Base-by-base conservation (phyloP, 345 rosid species). In the Garcia nutans region DNA sequence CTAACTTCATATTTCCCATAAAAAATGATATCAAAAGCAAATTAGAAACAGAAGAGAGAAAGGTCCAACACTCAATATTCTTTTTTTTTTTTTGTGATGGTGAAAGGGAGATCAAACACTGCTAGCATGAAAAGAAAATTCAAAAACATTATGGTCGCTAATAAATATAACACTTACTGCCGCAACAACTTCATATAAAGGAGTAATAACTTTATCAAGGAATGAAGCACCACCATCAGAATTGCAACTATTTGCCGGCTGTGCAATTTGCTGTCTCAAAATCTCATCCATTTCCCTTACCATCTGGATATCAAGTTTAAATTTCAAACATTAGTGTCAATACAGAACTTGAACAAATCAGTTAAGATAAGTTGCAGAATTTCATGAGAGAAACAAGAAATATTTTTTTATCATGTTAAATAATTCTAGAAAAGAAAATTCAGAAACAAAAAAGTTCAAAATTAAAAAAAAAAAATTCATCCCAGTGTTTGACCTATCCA, bases 261-360 rank as follows among this genome's bases (percentile, higher is more conserved):
- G 90, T 70, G 92, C 97, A 83, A 79, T 82, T 77, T 82, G 88
- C 84, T 88, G 96, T 80, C 87, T 88, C 78, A 93, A 73, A 65
- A 85, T 85, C 79, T 84, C 93, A 81, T 93, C 96, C 99, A 96
- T 90, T 88, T 96, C 99, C 83, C 97, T 87, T 13, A 81, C 98
- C 97, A 96, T 92, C 99, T 95, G 83, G 45, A 76, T 28, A 76
- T 63, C 60, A 77, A 75, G 57, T 74, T 71, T 55, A 37, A 41
- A 77, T 41, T 44, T 55, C 41, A 44, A 3, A 50, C 22, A 68
- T 63, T 16, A 33, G 16, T 1, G 15, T 72, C 54, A 57, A 12
- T 20, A 31, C 3, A 57, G 15, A 24, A 55, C 19, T 23, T 6
- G 13, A 7, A 28, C 61, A 15, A 23, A 17, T 16, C 15, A 45